Evolutionary conservation across 1,284 basidiomycete genomes (phyloP).

Genomic region (Cerioporus squamosus): DNA sequence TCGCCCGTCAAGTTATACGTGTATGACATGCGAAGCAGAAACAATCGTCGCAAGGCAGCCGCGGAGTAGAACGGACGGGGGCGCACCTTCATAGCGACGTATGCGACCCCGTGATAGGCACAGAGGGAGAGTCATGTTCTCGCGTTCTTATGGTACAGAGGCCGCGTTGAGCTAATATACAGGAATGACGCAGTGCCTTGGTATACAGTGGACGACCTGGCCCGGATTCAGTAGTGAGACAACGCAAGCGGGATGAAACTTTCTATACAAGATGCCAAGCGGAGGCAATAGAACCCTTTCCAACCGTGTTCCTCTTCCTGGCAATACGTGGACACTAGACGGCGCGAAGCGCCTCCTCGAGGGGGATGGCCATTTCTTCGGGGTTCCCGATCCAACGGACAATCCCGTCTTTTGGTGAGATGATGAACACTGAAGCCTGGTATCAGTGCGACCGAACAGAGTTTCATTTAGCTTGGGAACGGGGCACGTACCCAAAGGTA

Average conservation of each 20-base stretch:
- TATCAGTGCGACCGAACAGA: conserved; percentile 13
- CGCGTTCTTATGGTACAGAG: neutral
- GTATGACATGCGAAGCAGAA: neutral
- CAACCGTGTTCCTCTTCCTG: neutral
- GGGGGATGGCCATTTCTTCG: conserved; percentile 35
- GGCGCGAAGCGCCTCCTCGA: conserved; percentile 27
- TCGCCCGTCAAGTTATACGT: conserved; percentile 3
- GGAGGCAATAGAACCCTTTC: neutral
- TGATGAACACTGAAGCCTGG: conserved; percentile 33
- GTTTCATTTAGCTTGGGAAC: conserved; percentile 23
- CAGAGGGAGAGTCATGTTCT: neutral
- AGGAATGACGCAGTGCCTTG: neutral
- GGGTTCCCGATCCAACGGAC: conserved; percentile 39
- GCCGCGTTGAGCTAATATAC: neutral
- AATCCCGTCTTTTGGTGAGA: conserved; percentile 34
- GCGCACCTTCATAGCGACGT: neutral
- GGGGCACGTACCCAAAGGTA: conserved; percentile 32
- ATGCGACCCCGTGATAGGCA: neutral
- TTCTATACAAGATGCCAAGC: neutral
- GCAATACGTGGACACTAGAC: conserved; percentile 12
- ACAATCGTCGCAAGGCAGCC: neutral
- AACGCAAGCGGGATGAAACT: neutral
- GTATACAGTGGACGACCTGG: neutral
- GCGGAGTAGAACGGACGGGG: neutral
- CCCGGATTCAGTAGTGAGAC: neutral